Evolutionary conservation across 495 filamentous ascomycete species (phyloP), one percentile per base, ranked within the genome.

Genomic region (Hamigera avellanea): DNA sequence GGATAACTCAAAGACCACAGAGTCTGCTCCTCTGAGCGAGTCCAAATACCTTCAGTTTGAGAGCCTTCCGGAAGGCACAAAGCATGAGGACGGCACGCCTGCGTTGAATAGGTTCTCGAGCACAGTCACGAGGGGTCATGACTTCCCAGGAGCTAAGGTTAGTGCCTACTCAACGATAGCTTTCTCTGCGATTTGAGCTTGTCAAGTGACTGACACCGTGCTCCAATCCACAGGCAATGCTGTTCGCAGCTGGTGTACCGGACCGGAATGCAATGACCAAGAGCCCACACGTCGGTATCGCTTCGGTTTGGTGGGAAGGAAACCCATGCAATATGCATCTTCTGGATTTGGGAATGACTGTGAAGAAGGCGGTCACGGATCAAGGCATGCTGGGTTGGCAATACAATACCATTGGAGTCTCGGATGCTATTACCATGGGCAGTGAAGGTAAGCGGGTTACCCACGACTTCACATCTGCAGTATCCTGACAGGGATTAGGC

Each of bases 241-340:
- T 95, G 2, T 95, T 91, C 61, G 88, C 84, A 5, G 89, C 89
- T 8, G 91, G 91, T 17, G 80, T 95, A 19, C 87, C 87, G 10
- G 70, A 86, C 47, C 68, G 75, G 46, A 70, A 89, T 19, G 72
- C 81, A 44, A 95, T 95, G 86, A 83, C 86, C 54, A 91, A 73
- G 36, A 80, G 78, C 35, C 86, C 89, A 6, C 91, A 98, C 40
- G 84, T 98, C 9, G 91, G 91, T 41, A 62, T 81, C 49, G 81
- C 88, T 6, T 85, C 83, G 5, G 86, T 95, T 2, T 95, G 89
- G 88, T 98, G 88, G 87, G 91, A 98, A 58, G 91, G 91, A 18
- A 98, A 98, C 54, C 86, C 91, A 21, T 87, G 82, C 66, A 86
- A 86, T 32, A 73, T 70, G 65, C 67, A 72, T 39, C 46, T 98